Evolutionary conservation across 1,284 basidiomycete genomes (phyloP).

Genomic region (Bothia castanella): DNA sequence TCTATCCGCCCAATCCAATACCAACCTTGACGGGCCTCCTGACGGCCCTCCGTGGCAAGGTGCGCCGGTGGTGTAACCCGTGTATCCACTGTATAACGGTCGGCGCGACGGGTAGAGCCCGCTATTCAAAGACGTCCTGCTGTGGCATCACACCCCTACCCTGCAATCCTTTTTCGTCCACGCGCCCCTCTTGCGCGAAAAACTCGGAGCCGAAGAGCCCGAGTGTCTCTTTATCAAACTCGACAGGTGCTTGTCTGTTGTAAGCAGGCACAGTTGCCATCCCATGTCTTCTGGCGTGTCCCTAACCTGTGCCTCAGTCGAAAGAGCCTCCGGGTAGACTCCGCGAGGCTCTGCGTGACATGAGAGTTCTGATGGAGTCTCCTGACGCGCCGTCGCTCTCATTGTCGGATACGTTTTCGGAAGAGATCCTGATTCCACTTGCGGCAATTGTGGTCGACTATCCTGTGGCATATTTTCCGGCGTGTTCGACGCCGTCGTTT

Average conservation of each 20-base stretch:
- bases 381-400: slow-evolving; percentile 18
- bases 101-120: slow-evolving; percentile 8
- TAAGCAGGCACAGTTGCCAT: slow-evolving; percentile 16
- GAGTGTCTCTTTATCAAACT: slow-evolving; percentile 24
- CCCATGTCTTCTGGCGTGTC: not conserved
- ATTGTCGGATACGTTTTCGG: slow-evolving; percentile 26
- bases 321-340: slow-evolving; percentile 13
- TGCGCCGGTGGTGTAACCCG: slow-evolving; percentile 14
- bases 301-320: slow-evolving; percentile 10
- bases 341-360: slow-evolving; percentile 10
- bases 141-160: slow-evolving; percentile 40
- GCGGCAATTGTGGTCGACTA: slow-evolving; percentile 57
- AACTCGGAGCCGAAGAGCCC: slow-evolving; percentile 1
- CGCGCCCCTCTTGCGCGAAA: slow-evolving; percentile 15
- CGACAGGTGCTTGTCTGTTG: slow-evolving; percentile 17
- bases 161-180: slow-evolving; percentile 50
- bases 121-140: slow-evolving; percentile 36
- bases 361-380: slow-evolving; percentile 22
- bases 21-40: slow-evolving; percentile 19
- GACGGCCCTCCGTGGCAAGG: slow-evolving; percentile 23
- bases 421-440: slow-evolving; percentile 40
- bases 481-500: slow-evolving; percentile 33
- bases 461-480: slow-evolving; percentile 52
- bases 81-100: not conserved
- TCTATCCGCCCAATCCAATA: slow-evolving; percentile 23